Evolutionary conservation across 1,284 basidiomycete genomes (phyloP).

Genomic region (Naganishia sp.): DNA sequence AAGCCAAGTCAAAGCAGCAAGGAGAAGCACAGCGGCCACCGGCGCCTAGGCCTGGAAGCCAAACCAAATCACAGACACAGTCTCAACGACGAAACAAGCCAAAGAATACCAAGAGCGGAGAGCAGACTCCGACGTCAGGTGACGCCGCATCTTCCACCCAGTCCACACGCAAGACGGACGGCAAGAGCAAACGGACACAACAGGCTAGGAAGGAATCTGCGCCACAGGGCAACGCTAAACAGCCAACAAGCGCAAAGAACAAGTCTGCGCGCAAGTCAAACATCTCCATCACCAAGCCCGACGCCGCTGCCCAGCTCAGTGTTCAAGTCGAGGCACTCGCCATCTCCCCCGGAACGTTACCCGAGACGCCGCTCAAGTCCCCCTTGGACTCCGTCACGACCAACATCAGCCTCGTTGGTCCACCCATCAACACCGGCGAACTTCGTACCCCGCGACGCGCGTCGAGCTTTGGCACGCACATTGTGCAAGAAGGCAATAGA

Average conservation of each 20-base stretch:
- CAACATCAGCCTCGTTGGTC: constrained; percentile 16
- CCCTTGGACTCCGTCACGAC: constrained; percentile 2
- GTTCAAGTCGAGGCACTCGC: not conserved
- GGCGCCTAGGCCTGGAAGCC: not conserved
- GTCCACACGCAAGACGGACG: constrained; percentile 6
- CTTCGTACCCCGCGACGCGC: constrained; percentile 19
- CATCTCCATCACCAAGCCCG: constrained; percentile 6
- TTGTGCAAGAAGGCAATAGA: constrained; percentile 20
- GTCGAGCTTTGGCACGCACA: constrained; percentile 24
- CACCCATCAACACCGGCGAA: constrained; percentile 13
- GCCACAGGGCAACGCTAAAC: not conserved
- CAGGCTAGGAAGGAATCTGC: not conserved
- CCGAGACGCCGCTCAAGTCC: constrained; percentile 6
- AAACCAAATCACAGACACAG: constrained; percentile 4
- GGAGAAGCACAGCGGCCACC: not conserved
- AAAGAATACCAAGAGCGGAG: not conserved
- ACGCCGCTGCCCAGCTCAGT: not conserved
- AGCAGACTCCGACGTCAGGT: not conserved
- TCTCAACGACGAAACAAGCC: constrained; percentile 22
- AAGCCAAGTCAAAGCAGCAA: not conserved
- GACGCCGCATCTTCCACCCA: not conserved
- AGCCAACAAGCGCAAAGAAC: constrained; percentile 3
- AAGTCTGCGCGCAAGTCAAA: constrained; percentile 20
- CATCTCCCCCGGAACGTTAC: not conserved
- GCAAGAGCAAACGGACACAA: constrained; percentile 11